Conservation (phyloP, 2,329 filamentous ascomycete genomes). For the Arthrobotrys entomopaga region DNA sequence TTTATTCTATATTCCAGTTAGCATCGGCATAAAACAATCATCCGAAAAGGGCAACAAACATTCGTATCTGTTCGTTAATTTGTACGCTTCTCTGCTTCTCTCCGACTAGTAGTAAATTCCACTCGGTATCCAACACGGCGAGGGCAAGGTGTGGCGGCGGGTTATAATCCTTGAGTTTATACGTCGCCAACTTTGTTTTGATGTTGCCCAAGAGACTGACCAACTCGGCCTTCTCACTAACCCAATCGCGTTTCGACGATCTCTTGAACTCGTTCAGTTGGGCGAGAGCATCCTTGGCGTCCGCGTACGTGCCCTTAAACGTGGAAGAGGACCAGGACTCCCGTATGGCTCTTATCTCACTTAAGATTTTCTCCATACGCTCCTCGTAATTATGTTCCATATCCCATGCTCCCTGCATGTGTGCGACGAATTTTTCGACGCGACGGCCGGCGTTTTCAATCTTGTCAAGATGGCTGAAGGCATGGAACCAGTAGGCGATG, state of each 20-base stretch:
- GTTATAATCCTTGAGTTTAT: slow-evolving; percentile 88
- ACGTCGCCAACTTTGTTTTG: slow-evolving; percentile 97
- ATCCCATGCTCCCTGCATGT: slow-evolving; percentile 99
- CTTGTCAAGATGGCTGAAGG: slow-evolving; percentile 98
- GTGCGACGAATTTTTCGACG: slow-evolving; percentile 98
- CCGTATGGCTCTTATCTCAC: slow-evolving; percentile 77
- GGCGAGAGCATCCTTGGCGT: slow-evolving; percentile 86
- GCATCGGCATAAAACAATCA: background rate
- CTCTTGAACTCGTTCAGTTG: slow-evolving; percentile 90
- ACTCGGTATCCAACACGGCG: slow-evolving; percentile 83
- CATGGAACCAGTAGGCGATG: slow-evolving; percentile 99
- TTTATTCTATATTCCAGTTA: slow-evolving; percentile 75
- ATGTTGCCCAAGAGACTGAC: slow-evolving; percentile 92
- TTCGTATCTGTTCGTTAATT: slow-evolving; percentile 97
- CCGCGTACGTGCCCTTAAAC: slow-evolving; percentile 90
- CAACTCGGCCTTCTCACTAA: slow-evolving; percentile 95
- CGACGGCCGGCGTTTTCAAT: slow-evolving; percentile 96
- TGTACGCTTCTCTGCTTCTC: slow-evolving; percentile 90
- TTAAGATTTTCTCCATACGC: slow-evolving; percentile 84
- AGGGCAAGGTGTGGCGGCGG: slow-evolving; percentile 84
- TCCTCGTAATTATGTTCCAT: slow-evolving; percentile 98
- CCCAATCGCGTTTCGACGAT: slow-evolving; percentile 91
- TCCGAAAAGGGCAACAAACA: slow-evolving; percentile 65
- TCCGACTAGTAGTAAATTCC: slow-evolving; percentile 79
- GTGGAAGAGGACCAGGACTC: slow-evolving; percentile 79